Evolutionary conservation across 805 yeast genomes (phyloP).

Genomic region (Saturnispora mendoncae): DNA sequence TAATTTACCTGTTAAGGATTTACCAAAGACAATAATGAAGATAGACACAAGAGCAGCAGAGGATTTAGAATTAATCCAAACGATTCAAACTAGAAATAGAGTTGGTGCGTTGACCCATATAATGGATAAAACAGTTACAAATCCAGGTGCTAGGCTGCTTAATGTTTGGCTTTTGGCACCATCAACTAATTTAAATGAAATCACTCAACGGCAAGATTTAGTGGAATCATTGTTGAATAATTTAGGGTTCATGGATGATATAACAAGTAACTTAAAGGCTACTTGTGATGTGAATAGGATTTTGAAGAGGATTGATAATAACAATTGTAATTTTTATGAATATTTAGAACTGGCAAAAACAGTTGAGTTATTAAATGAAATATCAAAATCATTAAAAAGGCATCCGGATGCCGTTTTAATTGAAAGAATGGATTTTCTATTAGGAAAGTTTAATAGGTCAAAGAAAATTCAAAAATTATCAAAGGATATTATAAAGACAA

Average conservation of each 20-base stretch:
- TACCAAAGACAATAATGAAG: slow-evolving; percentile 49
- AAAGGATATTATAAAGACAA: slow-evolving; percentile 24
- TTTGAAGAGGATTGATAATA: slow-evolving; percentile 47
- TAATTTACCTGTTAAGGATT: slow-evolving; percentile 55
- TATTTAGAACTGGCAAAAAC: slow-evolving; percentile 25
- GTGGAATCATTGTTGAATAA: slow-evolving; percentile 37
- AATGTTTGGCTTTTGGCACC: slow-evolving; percentile 82
- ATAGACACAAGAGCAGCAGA: slow-evolving; percentile 75
- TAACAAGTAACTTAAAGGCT: slow-evolving; percentile 33
- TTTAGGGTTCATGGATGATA: slow-evolving; percentile 20
- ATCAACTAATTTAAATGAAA: slow-evolving; percentile 46
- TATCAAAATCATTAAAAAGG: slow-evolving; percentile 19
- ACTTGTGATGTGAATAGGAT: slow-evolving; percentile 53
- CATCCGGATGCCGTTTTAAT: slow-evolving; percentile 6
- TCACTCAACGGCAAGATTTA: slow-evolving; percentile 45
- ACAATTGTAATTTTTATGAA: slow-evolving; percentile 24
- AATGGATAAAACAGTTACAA: slow-evolving; percentile 65
- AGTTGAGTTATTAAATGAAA: slow-evolving; percentile 21
- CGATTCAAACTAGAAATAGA: slow-evolving; percentile 46
- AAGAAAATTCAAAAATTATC: slow-evolving; percentile 17
- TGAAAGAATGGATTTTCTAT: slow-evolving; percentile 16
- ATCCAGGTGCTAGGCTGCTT: slow-evolving; percentile 73
- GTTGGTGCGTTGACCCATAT: slow-evolving; percentile 66
- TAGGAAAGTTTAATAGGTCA: slow-evolving; percentile 14
- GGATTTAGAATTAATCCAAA: slow-evolving; percentile 61